A percentile compares a stretch with the other conserved stretches of the same genome.
These are phyloP conservation scores for Aspergillus chevalieri DNA, from an alignment of 2,329 filamentous ascomycete species.

Conservation along the genomic window DNA sequence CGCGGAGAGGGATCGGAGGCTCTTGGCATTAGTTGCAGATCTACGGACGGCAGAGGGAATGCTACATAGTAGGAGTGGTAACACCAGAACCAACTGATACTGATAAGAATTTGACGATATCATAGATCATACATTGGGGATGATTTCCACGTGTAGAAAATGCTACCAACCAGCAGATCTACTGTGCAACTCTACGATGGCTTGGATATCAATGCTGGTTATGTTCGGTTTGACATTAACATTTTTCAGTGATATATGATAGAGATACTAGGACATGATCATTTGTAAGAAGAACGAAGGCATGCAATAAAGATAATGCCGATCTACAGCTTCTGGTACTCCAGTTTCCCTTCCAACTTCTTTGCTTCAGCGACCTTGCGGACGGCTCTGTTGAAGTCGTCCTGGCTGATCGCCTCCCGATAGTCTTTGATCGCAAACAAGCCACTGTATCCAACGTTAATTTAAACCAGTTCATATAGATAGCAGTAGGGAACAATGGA, in stretches of 20 bases:
- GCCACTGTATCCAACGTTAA: slow-evolving; percentile 52
- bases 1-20: no score
- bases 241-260: neutral
- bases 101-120: no score
- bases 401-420: slow-evolving; percentile 90
- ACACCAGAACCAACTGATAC: no score
- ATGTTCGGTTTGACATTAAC: slow-evolving; percentile 1
- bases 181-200: no score
- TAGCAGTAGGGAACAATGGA: slow-evolving; percentile 20
- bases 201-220: neutral
- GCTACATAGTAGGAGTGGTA: no score
- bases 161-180: no score
- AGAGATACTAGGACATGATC: slow-evolving; percentile 10
- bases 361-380: slow-evolving; percentile 95
- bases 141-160: no score
- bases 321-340: slow-evolving; percentile 85
- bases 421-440: slow-evolving; percentile 98
- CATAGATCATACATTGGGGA: no score
- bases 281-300: slow-evolving; percentile 5
- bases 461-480: neutral
- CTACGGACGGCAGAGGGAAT: no score
- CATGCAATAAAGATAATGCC: slow-evolving; percentile 8
- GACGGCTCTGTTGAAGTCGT: slow-evolving; percentile 99
- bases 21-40: no score
- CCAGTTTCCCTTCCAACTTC: slow-evolving; percentile 96